Conservation (phyloP, 2,329 filamentous ascomycete species). For the Aspergillus texensis region DNA sequence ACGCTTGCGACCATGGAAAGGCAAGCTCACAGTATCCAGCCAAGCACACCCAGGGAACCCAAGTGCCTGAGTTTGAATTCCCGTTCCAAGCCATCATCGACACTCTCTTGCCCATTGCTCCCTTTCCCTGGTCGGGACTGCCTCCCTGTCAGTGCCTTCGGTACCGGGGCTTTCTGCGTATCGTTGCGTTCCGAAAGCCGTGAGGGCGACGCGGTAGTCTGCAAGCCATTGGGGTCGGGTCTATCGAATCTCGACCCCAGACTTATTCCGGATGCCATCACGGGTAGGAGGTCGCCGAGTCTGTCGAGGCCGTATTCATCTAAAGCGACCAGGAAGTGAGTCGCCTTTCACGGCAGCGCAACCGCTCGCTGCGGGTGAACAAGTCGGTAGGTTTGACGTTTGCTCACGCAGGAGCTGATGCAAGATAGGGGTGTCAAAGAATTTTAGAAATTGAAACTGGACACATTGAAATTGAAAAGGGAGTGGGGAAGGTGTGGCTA, state of each 20-base stretch:
- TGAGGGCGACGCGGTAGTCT: constrained; percentile 11
- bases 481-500: constrained; percentile 6
- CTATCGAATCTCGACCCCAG: constrained; percentile 10
- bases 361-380: constrained; percentile 2
- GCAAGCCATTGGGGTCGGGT: constrained; percentile 9
- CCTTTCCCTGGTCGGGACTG: constrained; percentile 26
- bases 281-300: background rate
- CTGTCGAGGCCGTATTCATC: constrained; percentile 10
- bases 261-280: constrained; percentile 17
- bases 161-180: constrained; percentile 12
- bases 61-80: constrained; percentile 44
- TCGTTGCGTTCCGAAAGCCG: constrained; percentile 15
- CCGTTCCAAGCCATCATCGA: constrained; percentile 34
- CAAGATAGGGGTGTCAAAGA: constrained; percentile 3
- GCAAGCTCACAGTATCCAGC: constrained; percentile 44
- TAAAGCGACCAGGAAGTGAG: background rate
- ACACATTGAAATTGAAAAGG: constrained; percentile 19
- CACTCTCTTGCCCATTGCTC: constrained; percentile 29
- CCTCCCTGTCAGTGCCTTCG: constrained; percentile 15
- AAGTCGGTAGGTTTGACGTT: background rate
- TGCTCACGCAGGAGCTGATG: background rate
- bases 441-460: background rate
- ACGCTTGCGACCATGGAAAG: background rate
- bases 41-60: constrained; percentile 40
- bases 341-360: background rate